Conservation (phyloP, 2,329 filamentous ascomycete species). For the Sclerotiophoma versabilis region DNA sequence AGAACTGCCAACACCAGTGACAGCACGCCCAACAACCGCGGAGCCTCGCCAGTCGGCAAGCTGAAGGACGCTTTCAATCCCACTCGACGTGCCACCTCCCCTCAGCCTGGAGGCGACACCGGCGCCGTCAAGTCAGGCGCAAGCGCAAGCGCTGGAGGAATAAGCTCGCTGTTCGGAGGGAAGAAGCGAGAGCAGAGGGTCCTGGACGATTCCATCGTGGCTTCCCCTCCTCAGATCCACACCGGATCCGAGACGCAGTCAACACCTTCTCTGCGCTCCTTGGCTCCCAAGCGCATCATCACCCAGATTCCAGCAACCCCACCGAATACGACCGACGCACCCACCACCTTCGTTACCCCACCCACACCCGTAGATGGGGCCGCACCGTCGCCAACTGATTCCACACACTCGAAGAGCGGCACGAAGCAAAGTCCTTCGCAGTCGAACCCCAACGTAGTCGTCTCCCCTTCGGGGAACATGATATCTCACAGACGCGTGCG, state of each 20-base stretch:
- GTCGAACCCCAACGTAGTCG: constrained; percentile 60
- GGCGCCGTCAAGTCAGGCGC: constrained; percentile 54
- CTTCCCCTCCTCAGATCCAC: constrained; percentile 43
- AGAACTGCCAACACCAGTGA: constrained; percentile 44
- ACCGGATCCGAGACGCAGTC: constrained; percentile 42
- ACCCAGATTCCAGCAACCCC: constrained; percentile 53
- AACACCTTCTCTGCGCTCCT: constrained; percentile 31
- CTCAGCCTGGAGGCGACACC: constrained; percentile 35
- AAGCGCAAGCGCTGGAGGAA: constrained; percentile 38
- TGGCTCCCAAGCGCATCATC: constrained; percentile 45
- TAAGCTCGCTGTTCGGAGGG: constrained; percentile 54
- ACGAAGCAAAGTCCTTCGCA: constrained; percentile 40
- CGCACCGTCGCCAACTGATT: constrained; percentile 43
- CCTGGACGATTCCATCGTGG: constrained; percentile 37
- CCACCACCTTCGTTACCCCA: constrained; percentile 68
- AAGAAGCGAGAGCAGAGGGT: constrained; percentile 43
- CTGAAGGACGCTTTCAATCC: constrained; percentile 73
- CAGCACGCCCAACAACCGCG: constrained; percentile 58
- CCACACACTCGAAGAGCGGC: constrained; percentile 32
- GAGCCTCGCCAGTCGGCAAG: constrained; percentile 73
- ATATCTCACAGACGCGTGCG: constrained; percentile 73
- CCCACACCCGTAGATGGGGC: constrained; percentile 65
- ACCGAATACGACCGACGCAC: constrained; percentile 52
- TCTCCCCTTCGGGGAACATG: constrained; percentile 72
- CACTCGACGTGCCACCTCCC: constrained; percentile 37